A percentile compares a stretch with the other conserved stretches of the same genome.
Conservation (phyloP, 2,329 filamentous ascomycete genomes). For the Hymenoscyphus fraxineus region DNA sequence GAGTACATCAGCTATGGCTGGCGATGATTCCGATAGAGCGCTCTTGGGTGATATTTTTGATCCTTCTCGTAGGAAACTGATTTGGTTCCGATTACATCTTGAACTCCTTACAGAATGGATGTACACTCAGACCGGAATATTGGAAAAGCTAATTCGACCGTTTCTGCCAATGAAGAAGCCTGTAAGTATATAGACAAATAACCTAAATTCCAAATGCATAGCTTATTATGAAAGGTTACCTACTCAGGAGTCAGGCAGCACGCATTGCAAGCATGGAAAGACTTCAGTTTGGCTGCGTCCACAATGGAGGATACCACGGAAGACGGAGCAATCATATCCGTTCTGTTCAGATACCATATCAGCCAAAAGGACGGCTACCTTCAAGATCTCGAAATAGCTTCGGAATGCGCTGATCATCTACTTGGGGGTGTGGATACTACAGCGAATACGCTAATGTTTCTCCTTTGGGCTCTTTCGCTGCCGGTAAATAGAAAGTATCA, state of each 20-base stretch:
- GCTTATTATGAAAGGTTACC: too few species aligned
- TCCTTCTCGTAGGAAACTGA: too few species aligned
- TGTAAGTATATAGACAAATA: too few species aligned
- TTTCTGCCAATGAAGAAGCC: too few species aligned
- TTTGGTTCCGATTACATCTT: too few species aligned
- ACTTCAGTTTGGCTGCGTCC: constrained; percentile 14
- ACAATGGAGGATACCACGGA: constrained; percentile 13
- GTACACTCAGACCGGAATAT: too few species aligned
- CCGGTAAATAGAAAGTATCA: constrained; percentile 43
- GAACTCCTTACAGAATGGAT: too few species aligned
- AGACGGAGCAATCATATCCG: constrained; percentile 37
- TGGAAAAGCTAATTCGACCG: too few species aligned
- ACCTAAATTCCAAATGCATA: too few species aligned
- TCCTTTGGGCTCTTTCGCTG: constrained; percentile 47
- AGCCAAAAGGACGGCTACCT: constrained; percentile 31
- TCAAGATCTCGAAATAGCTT: constrained; percentile 46
- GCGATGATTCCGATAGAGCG: constrained; percentile 36
- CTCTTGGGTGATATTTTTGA: constrained; percentile 37
- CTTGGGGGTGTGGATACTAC: constrained; percentile 52
- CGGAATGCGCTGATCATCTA: constrained; percentile 51
- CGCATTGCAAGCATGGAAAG: constrained; percentile 34
- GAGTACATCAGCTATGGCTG: constrained; percentile 42
- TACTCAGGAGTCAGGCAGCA: constrained; percentile 24
- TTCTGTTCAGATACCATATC: constrained; percentile 37
- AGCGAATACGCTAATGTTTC: constrained; percentile 49